These are phyloP conservation scores for Pancytospora philotis DNA, from an alignment of 371 early-diverging fungal genomes.

Conservation along the genomic window DNA sequence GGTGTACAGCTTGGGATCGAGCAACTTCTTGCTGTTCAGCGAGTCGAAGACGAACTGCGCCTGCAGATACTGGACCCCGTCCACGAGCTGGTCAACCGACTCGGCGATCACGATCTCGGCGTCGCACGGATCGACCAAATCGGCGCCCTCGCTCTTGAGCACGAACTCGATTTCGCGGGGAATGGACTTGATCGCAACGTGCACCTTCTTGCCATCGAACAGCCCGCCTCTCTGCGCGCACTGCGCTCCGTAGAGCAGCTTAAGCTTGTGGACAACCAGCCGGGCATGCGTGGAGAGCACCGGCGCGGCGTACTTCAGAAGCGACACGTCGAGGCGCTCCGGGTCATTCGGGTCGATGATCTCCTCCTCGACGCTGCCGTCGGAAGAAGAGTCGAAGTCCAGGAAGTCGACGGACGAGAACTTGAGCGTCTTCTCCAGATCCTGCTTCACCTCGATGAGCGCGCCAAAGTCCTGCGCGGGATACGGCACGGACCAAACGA, in stretches of 20 bases:
- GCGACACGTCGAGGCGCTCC: conserved; percentile 37
- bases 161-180: conserved; percentile 23
- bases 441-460: conserved; percentile 28
- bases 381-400: neutral
- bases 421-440: conserved; percentile 11
- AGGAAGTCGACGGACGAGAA: conserved; percentile 20
- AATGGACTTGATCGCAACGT: conserved; percentile 21
- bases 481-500: conserved; percentile 43
- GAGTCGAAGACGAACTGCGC: conserved; percentile 53
- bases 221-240: neutral
- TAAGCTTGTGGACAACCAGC: conserved; percentile 34
- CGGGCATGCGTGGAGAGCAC: conserved; percentile 32
- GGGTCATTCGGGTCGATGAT: conserved; percentile 16
- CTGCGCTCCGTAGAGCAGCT: neutral
- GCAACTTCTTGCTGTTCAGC: conserved; percentile 21
- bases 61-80: conserved; percentile 36
- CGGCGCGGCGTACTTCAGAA: conserved; percentile 36
- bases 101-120: conserved; percentile 36
- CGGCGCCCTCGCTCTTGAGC: conserved; percentile 6
- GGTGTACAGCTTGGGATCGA: conserved; percentile 9
- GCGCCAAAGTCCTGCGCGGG: conserved; percentile 22
- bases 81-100: conserved; percentile 14
- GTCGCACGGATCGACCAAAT: conserved; percentile 5
- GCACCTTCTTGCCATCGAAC: conserved; percentile 25
- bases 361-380: neutral